Evolutionary conservation across 1,139 yeast genomes (phyloP), one percentile per base, ranked within the genome.

Genomic region (Lodderomyces jiufengensis): DNA sequence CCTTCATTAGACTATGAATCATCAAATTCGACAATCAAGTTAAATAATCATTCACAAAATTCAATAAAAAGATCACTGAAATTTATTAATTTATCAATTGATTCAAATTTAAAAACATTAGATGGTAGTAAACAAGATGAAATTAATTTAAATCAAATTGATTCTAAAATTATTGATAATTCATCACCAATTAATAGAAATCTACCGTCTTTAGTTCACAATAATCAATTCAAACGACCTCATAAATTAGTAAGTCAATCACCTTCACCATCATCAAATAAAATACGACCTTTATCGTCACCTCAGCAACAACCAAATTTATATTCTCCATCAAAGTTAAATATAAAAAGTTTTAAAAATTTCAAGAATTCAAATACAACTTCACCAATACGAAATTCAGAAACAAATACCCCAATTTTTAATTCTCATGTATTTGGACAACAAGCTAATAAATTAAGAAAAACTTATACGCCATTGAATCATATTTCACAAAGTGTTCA

Each of bases 61-160:
- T 62, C 70, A 14, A 66, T 70, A 22, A 67, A 66, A 38, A 50
- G 76, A 33, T 72, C 78, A 1, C 63, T 71, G 12, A 73, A 74
- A 42, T 73, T 60, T 45, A 50, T 73, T 37, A 72, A 71, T 44
- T 57, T 73, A 15, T 67, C 73, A n/a, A 66, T 68, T 18, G 73
- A 70, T 44, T 59, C 47, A 4, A 43, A 37, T 32, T 30, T 42
- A 15, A 36, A 35, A 21, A 37, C 47, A 4, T 6, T 44, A 28
- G 36, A 32, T 33, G 38, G 41, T 13, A 35, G 33, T 15, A 39
- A 43, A 15, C 27, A 36, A 15, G 63, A 59, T 37, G 43, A 49
- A 35, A 55, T 56, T 22, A 51, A 57, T 36, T 47, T 60, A 38
- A 56, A 59, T 44, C 66, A 61, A 40, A 58, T 57, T 29, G 61